These are phyloP conservation scores for Lolium perenne DNA, from an alignment of 176 grass and related monocot species.

Conservation along the genomic window DNA sequence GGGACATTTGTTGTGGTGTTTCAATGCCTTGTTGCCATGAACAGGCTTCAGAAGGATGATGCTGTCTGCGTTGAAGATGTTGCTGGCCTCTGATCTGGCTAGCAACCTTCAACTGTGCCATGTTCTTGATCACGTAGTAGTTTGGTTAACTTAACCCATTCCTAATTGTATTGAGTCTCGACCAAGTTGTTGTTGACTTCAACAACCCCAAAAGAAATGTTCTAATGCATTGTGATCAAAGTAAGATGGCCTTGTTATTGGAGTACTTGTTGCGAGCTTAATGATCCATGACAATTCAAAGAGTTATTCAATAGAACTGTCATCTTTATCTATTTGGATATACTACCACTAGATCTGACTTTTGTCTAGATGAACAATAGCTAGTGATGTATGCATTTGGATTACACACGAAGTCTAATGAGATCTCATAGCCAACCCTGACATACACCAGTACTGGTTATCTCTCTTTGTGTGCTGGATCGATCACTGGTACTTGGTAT, in stretches of 20 bases:
- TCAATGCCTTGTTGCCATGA: conserved; percentile 9
- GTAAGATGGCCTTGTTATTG: not conserved
- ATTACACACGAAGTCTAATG: not conserved
- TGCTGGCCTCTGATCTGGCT: conserved; percentile 28
- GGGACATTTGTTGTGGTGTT: not conserved
- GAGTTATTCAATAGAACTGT: not conserved
- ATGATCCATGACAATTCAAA: too few relatives aligned
- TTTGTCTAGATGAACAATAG: not conserved
- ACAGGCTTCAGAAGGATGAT: conserved; percentile 68
- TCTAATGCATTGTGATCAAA: not conserved
- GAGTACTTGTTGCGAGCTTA: not conserved
- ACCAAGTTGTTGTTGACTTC: too few relatives aligned
- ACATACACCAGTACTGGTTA: too few relatives aligned
- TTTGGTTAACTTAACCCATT: too few relatives aligned
- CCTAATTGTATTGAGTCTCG: too few relatives aligned
- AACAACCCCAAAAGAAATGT: not conserved
- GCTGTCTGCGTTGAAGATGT: conserved; percentile 82
- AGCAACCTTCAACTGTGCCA: conserved; percentile 15
- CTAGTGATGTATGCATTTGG: not conserved
- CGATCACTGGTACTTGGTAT: too few relatives aligned
- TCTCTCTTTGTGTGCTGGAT: too few relatives aligned
- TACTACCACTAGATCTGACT: not conserved
- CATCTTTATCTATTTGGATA: not conserved
- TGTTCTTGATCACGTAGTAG: not conserved
- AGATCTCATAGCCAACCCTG: too few relatives aligned